Conservation (phyloP, 176 grass and related monocot genomes). For the Calamus simplicifolius region DNA sequence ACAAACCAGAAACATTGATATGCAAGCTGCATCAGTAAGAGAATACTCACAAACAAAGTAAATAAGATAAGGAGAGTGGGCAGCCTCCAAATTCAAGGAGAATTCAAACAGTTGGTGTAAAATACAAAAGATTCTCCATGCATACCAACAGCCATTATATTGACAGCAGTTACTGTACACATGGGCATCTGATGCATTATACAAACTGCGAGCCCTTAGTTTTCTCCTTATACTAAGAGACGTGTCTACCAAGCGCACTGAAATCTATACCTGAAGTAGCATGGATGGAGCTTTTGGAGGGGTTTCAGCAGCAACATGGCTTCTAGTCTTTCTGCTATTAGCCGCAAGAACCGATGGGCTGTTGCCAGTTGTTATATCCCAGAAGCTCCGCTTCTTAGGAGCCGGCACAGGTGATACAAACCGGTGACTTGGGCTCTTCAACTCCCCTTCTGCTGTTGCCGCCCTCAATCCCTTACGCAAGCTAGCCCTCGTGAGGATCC, state of each 20-base stretch:
- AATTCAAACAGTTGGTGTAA: too few relatives aligned
- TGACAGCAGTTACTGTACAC: too few relatives aligned
- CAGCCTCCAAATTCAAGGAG: too few relatives aligned
- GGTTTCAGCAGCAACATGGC: conserved; percentile 55
- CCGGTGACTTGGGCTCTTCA: conserved; percentile 64
- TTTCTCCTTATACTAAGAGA: not conserved
- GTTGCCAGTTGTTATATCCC: conserved; percentile 68
- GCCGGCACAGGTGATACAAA: conserved; percentile 60
- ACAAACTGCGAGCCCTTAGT: too few relatives aligned
- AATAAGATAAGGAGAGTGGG: not conserved
- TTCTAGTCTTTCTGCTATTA: conserved; percentile 79
- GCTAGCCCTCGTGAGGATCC: conserved; percentile 52
- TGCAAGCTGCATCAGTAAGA: conserved; percentile 27
- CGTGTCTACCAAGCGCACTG: not conserved
- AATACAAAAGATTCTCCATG: too few relatives aligned
- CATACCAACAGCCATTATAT: too few relatives aligned
- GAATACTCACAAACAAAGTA: conserved; percentile 4
- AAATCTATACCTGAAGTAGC: conserved; percentile 65
- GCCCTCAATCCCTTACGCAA: conserved; percentile 42
- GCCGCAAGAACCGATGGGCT: conserved; percentile 68
- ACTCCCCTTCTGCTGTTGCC: conserved; percentile 29
- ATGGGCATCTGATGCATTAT: too few relatives aligned
- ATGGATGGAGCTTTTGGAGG: conserved; percentile 36
- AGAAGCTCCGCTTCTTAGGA: conserved; percentile 87
- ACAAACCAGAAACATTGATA: conserved; percentile 32